Conservation (phyloP, 2,329 filamentous ascomycete genomes). For the Aspergillus sp. region DNA sequence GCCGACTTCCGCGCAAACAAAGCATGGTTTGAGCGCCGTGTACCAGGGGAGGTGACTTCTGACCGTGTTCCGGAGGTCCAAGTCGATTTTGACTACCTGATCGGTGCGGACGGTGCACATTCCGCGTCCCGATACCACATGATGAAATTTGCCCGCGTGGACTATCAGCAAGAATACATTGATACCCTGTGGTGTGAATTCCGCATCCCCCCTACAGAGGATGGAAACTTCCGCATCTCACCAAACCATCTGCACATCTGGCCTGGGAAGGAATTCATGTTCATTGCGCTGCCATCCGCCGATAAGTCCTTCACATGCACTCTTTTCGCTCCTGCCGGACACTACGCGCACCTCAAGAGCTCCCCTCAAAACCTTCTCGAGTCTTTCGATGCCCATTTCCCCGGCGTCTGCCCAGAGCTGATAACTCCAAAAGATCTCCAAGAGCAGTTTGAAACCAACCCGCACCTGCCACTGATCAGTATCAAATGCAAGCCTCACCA, state of each 20-base stretch:
- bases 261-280: slow-evolving; percentile 94
- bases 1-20: slow-evolving; percentile 76
- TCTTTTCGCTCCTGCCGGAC: slow-evolving; percentile 74
- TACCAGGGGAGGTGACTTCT: slow-evolving; percentile 30
- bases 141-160: slow-evolving; percentile 91
- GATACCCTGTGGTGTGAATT: slow-evolving; percentile 98
- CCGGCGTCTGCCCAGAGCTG: slow-evolving; percentile 69
- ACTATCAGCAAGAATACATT: slow-evolving; percentile 92
- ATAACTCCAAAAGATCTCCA: slow-evolving; percentile 63
- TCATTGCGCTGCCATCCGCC: slow-evolving; percentile 88
- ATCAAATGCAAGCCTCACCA: slow-evolving; percentile 93
- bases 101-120: slow-evolving; percentile 93
- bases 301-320: slow-evolving; percentile 95
- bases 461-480: slow-evolving; percentile 87
- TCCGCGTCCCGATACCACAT: slow-evolving; percentile 87
- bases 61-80: slow-evolving; percentile 69
- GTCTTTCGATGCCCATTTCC: slow-evolving; percentile 84
- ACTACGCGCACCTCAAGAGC: slow-evolving; percentile 68
- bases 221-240: slow-evolving; percentile 71
- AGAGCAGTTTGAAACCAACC: slow-evolving; percentile 74
- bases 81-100: slow-evolving; percentile 84
- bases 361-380: slow-evolving; percentile 68
- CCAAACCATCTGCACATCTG: slow-evolving; percentile 96
- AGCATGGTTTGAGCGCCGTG: slow-evolving; percentile 78
- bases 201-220: slow-evolving; percentile 61